Base-by-base conservation (phyloP, 2,329 filamentous ascomycete species). In the Fusarium pilosicola region DNA sequence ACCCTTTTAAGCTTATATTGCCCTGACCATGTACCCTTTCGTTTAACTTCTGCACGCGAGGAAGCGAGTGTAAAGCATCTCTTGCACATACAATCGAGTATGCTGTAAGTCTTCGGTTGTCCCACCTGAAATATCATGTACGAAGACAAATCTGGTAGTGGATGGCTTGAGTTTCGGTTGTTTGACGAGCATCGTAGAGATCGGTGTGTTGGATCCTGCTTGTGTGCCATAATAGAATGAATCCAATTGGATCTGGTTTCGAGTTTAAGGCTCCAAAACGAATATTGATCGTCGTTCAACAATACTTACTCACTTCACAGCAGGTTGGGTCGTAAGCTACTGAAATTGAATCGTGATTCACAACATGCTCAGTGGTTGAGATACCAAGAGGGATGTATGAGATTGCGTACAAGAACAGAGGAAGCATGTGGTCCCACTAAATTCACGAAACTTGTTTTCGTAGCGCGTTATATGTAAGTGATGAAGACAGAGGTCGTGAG, bases 1-100 rank as follows among this genome's bases (percentile, higher is more conserved):
- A 52, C 55, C 30, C 59, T 75, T 77, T 78, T 78, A 78, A 78
- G 74, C 76, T 78, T 78, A 78, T 78, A 74, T 78, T 57, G 10
- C 48, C 48, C n/a, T 51, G 70, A 67, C 71, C 45, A 58, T 66
- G 65, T 74, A 63, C 62, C 49, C 60, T 44, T 48, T 62, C 52
- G 42, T 62, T 64, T 61, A 59, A 46, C 46, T 22, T 48, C 45
- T 17, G 60, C 52, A 65, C 39, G 68, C 65, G 58, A 65, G 36
- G 42, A 67, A 64, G 46, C 73, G 54, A 63, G 46, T 38, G 28
- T 36, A 44, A 63, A 62, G 55, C 54, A 71, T 49, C 52, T 32
- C 55, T 28, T 54, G 49, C 17, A 32, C 38, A 61, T 34, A 42
- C 26, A 36, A 17, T 70, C 41, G 17, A 57, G 34, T 60, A 64